Evolutionary conservation across 1,284 basidiomycete genomes (phyloP), one percentile per base, ranked within the genome.

Genomic region (Sanghuangporus weigelae): DNA sequence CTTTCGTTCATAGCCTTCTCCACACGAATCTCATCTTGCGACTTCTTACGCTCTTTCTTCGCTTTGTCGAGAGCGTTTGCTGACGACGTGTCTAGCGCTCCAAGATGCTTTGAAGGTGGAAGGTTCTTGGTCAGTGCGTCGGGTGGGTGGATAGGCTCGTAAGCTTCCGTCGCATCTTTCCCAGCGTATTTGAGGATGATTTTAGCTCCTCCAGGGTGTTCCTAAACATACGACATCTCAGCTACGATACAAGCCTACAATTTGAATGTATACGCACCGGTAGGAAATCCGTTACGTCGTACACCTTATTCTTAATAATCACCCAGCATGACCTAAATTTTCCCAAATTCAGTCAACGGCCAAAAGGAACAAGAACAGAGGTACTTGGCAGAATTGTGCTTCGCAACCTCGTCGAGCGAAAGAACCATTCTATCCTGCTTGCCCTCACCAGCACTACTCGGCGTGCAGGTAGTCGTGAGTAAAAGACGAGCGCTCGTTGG

Each of bases 241-340:
- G 1, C 42, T 39, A 26, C 2, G 3, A 31, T 2, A 26, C 35
- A n/a, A 36, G 44, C 7, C 3, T 19, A 21, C 16, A 46, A 42
- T 3, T 16, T 46, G 1, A 11, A 7, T 46, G 21, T 0, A 0
- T 3, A 73, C 78, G 53, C 67, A 88, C 89, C 59, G 81, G 74
- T 53, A 96, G 76, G 73, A 96, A 96, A 12, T 92, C 87, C 4
- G 94, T 95, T 61, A 96, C 89, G 76, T 92, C 90, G 74, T 90
- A 93, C 21, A 92, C 89, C 62, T 81, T 79, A 73, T 86, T 83
- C 67, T 84, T 79, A 66, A 95, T 90, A 68, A 96, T 87, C 66
- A 96, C 90, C 95, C 93, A 96, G 74, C 92, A 94, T 19, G 86
- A 88, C 12, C 56, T 66, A 42, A 19, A n/a, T 7, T 69, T 44